phyloP scores from a whole-genome alignment of 225 moss, liverwort and hornwort species.

The Takakia lepidozioides region DNA sequence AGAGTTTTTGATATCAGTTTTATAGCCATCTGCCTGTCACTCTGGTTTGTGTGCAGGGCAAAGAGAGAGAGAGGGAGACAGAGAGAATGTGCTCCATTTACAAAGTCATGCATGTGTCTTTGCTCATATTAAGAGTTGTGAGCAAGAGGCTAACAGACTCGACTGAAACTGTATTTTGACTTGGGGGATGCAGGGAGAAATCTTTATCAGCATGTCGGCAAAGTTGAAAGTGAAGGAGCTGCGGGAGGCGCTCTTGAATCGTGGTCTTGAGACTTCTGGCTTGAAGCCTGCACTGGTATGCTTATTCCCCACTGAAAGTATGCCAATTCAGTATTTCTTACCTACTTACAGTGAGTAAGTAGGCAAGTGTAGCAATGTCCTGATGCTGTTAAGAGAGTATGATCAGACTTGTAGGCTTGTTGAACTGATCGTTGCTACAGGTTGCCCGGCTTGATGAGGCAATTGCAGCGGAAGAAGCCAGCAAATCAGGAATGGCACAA shows the following conservation, averaged over 20 bases:
- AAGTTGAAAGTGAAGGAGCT: constrained; percentile 60
- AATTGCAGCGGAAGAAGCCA: constrained; percentile 41
- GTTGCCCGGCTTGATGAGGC: constrained; percentile 73
- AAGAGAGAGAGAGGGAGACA: too few species aligned
- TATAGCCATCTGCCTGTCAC: too few species aligned
- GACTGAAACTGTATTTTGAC: too few species aligned
- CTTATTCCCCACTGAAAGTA: background rate
- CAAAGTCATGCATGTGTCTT: too few species aligned
- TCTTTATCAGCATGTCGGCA: constrained; percentile 34
- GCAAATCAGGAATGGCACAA: constrained; percentile 6
- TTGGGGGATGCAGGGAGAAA: too few species aligned
- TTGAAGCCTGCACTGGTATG: constrained; percentile 66
- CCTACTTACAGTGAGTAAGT: background rate
- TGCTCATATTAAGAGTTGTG: too few species aligned
- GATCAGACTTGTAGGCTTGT: background rate
- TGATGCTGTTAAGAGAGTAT: background rate
- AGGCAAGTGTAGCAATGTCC: background rate
- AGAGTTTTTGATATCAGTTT: too few species aligned
- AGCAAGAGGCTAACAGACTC: too few species aligned
- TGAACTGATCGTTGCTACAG: constrained; percentile 22
- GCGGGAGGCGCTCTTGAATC: constrained; percentile 60
- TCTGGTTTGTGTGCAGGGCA: too few species aligned
- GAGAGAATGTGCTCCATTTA: too few species aligned
- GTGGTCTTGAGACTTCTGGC: constrained; percentile 66
- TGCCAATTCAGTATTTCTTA: background rate